Evolutionary conservation across 768 basidiomycete species (phyloP).

Genomic region (Kwoniella shandongensis): DNA sequence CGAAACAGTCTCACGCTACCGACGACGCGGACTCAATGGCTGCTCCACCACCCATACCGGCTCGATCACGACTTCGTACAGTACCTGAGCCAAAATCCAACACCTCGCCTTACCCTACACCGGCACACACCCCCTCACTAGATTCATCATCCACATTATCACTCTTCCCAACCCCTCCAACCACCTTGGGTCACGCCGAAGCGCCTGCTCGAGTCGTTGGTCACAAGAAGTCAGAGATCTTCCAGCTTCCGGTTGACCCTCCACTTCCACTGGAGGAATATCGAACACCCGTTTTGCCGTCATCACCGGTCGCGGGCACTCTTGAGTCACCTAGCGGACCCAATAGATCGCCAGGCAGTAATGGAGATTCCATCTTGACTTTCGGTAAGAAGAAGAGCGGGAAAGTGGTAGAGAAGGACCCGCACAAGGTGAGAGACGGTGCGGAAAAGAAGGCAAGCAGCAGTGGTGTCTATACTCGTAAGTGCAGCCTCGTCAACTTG

Average conservation of each 20-base stretch:
- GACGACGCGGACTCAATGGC: slow-evolving; percentile 7
- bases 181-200: slow-evolving; percentile 1
- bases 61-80: slow-evolving; percentile 17
- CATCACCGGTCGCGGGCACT: neutral
- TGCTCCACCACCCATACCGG: slow-evolving; percentile 20
- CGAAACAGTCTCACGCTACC: neutral
- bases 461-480: slow-evolving; percentile 33
- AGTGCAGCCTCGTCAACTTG: neutral
- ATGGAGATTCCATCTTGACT: slow-evolving; percentile 4
- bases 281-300: slow-evolving; percentile 1
- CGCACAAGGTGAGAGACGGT: slow-evolving; percentile 23
- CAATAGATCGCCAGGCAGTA: neutral
- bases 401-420: slow-evolving; percentile 14
- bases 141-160: neutral
- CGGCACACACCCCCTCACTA: neutral
- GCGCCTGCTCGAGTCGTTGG: neutral
- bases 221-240: slow-evolving; percentile 9
- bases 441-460: slow-evolving; percentile 4
- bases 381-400: slow-evolving; percentile 11
- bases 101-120: neutral
- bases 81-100: slow-evolving; percentile 1
- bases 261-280: neutral
- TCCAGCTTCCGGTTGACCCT: slow-evolving; percentile 15
- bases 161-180: neutral
- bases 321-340: neutral